Conservation (phyloP, 495 filamentous ascomycete genomes). For the Elasticomyces elasticus region DNA sequence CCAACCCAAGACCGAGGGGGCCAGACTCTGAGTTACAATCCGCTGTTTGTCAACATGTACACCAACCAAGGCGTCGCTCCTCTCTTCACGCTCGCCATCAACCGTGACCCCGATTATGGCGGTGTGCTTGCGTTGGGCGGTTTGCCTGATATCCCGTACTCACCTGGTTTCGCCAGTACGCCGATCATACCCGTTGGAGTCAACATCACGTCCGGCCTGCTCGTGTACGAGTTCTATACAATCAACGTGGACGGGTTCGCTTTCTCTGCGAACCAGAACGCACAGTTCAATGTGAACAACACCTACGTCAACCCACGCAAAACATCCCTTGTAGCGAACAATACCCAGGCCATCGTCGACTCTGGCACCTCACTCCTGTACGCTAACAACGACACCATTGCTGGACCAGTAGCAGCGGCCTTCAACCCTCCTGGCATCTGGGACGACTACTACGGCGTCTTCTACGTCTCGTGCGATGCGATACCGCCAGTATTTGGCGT, state of each 20-base stretch:
- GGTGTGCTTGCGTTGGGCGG: slow-evolving; percentile 46
- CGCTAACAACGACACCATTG: slow-evolving; percentile 33
- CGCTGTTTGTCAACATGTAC: slow-evolving; percentile 50
- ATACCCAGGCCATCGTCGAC: slow-evolving; percentile 33
- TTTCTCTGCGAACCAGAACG: slow-evolving; percentile 16
- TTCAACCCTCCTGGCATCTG: slow-evolving; percentile 48
- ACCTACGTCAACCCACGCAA: slow-evolving; percentile 32
- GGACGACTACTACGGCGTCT: slow-evolving; percentile 36
- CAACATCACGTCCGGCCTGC: background rate
- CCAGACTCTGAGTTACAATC: slow-evolving; percentile 41
- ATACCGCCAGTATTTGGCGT: slow-evolving; percentile 44
- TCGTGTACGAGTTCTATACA: slow-evolving; percentile 35
- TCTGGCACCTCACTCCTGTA: slow-evolving; percentile 37
- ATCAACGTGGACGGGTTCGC: slow-evolving; percentile 35
- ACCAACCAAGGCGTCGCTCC: slow-evolving; percentile 42
- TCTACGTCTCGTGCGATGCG: slow-evolving; percentile 47
- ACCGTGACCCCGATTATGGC: slow-evolving; percentile 18
- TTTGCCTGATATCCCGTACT: slow-evolving; percentile 34
- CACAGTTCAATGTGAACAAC: slow-evolving; percentile 31
- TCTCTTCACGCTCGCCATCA: slow-evolving; percentile 46
- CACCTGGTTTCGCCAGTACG: slow-evolving; percentile 31
- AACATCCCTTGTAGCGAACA: slow-evolving; percentile 18
- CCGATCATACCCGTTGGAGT: slow-evolving; percentile 26
- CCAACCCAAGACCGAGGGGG: slow-evolving; percentile 26
- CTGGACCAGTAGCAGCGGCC: slow-evolving; percentile 39